Evolutionary conservation across 352 stramenopile species (phyloP).

Genomic region (Elongisporangium undulatum): DNA sequence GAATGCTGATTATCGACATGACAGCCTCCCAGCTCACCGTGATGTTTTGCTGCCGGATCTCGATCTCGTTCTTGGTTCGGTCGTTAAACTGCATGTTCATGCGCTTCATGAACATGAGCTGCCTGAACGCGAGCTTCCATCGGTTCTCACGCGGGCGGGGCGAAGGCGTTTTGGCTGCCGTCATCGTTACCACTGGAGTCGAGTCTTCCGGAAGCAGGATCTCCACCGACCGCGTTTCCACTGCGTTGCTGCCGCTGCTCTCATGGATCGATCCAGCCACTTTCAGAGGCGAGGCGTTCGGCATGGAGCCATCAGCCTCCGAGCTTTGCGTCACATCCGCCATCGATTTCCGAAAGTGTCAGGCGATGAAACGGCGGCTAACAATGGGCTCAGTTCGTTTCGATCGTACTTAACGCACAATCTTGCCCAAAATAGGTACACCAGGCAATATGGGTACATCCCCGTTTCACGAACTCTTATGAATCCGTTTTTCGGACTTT

Average conservation of each 20-base stretch:
- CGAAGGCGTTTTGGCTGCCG: background rate
- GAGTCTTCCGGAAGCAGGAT: background rate
- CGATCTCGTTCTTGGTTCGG: slow-evolving; percentile 76
- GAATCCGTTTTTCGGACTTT: too few species aligned
- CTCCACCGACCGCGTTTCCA: background rate
- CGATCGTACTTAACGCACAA: background rate
- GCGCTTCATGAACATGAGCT: slow-evolving; percentile 81
- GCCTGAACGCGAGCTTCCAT: slow-evolving; percentile 74
- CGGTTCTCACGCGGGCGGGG: slow-evolving; percentile 33
- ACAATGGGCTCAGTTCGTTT: background rate
- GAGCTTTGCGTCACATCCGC: background rate
- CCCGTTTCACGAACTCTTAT: too few species aligned
- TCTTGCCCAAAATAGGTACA: background rate
- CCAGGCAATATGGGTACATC: too few species aligned
- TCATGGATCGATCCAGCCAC: background rate
- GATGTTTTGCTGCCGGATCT: slow-evolving; percentile 74
- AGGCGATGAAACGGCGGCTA: background rate
- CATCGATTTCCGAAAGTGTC: background rate
- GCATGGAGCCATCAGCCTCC: background rate
- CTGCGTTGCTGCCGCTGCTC: background rate
- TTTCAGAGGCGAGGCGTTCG: background rate
- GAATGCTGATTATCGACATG: background rate
- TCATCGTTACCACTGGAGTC: too few species aligned
- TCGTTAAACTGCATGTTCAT: slow-evolving; percentile 81
- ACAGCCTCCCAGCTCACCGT: slow-evolving; percentile 25